Evolutionary conservation across 225 moss, liverwort and hornwort genomes (phyloP), one percentile per base, ranked within the genome.

Genomic region (Polytrichum formosum): DNA sequence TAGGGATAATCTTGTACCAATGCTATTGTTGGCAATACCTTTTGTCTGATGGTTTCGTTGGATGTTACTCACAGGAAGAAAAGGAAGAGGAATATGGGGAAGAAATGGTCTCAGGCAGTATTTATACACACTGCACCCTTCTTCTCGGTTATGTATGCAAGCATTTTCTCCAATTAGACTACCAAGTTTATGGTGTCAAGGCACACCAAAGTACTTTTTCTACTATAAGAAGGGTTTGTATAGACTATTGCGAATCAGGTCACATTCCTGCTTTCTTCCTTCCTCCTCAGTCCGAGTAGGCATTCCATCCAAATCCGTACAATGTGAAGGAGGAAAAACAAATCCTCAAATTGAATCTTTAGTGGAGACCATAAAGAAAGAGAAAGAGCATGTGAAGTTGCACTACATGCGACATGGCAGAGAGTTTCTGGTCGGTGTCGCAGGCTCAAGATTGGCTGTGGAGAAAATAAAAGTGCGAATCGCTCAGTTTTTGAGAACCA

Each of bases 341-440:
- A 56, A 70, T 62, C 10, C 71, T 7, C 46, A 54, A 8, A 69
- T 21, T 19, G 19, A 63, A 25, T 29, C 33, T 26, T 5, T 67
- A 28, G 68, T 55, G 0, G 64, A 55, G 53, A n/a, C 27, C 4
- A 54, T 26, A 61, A 28, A 66, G 5, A 65, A 79, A 0, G 73
- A 66, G 5, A 67, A 79, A 0, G 73, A 73, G 13, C 27, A 26
- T 28, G 67, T 76, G 64, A 70, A 68, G 53, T 62, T 89, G 68
- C 78, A 86, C 67, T 89, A 86, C 27, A 63, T 79, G 72, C 86
- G 89, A 13, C 81, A 81, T 53, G 89, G 83, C 22, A 79, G 66
- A 1, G 89, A 89, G 81, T 89, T 89, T 73, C 71, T 89, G 27
- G 10, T 86, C 4, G 89, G 86, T 65, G 68, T 89, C 7, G 55